These are phyloP conservation scores for Silene uniflora DNA, from an alignment of 148 eudicot genomes.

Conservation along the genomic window DNA sequence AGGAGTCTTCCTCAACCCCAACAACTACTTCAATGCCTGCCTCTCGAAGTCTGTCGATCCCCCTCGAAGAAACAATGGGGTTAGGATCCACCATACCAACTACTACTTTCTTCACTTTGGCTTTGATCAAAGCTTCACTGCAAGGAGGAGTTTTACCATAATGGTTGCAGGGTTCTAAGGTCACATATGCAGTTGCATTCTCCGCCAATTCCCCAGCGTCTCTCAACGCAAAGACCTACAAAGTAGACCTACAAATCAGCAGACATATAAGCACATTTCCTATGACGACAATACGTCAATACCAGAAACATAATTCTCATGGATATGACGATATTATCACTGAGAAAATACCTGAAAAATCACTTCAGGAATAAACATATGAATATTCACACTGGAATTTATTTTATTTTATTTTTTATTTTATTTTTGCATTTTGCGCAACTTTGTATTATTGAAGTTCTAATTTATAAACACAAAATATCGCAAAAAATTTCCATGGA, in stretches of 20 bases:
- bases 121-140: conserved; percentile 80
- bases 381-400: neutral
- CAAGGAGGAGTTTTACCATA: conserved; percentile 95
- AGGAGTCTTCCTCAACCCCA: conserved; percentile 80
- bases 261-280: neutral
- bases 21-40: conserved; percentile 81
- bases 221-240: conserved; percentile 89
- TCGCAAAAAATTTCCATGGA: too few species aligned
- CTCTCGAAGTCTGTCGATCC: conserved; percentile 58
- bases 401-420: too few species aligned
- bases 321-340: neutral
- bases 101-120: conserved; percentile 83
- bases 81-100: conserved; percentile 97
- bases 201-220: conserved; percentile 92
- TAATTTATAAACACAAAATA: too few species aligned
- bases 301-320: neutral
- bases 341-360: neutral
- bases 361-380: too few species aligned
- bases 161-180: conserved; percentile 96
- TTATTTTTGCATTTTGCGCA: too few species aligned
- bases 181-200: conserved; percentile 91
- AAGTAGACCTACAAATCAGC: conserved; percentile 19
- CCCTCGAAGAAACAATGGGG: conserved; percentile 83
- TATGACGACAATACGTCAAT: neutral
- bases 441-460: too few species aligned